phyloP scores from a whole-genome alignment of 176 grass and related monocot genomes.

The Oryza glumipatula region DNA sequence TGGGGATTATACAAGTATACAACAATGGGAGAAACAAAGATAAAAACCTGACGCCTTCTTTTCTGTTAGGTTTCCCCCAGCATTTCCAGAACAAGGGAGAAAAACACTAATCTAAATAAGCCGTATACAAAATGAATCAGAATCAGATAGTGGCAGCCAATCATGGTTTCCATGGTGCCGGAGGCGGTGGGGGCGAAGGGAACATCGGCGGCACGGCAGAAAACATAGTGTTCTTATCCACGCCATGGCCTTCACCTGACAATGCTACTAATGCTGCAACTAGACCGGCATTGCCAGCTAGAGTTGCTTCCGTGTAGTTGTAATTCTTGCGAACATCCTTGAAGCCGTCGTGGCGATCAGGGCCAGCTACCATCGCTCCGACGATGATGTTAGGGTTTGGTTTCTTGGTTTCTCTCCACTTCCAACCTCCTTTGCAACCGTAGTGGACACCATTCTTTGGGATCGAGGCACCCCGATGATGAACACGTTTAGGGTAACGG shows the following conservation, averaged over 20 bases:
- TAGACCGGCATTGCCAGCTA: constrained; percentile 87
- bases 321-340: constrained; percentile 74
- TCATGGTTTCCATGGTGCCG: constrained; percentile 89
- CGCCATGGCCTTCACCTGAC: constrained; percentile 64
- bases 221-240: constrained; percentile 96
- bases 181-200: constrained; percentile 76
- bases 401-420: constrained; percentile 85
- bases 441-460: constrained; percentile 80
- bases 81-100: neutral
- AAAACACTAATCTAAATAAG: constrained; percentile 26
- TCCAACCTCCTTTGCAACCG: constrained; percentile 86
- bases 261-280: constrained; percentile 80
- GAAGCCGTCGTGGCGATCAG: constrained; percentile 78
- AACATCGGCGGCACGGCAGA: constrained; percentile 94
- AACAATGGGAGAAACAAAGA: constrained; percentile 11
- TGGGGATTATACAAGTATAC: neutral
- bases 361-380: constrained; percentile 88
- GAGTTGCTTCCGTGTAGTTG: constrained; percentile 89
- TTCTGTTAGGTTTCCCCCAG: constrained; percentile 47
- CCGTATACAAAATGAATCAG: constrained; percentile 36
- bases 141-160: neutral
- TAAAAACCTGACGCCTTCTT: neutral
- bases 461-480: constrained; percentile 93
- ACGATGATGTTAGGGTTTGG: constrained; percentile 74
- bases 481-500: constrained; percentile 80